Evolutionary conservation across 139 green algal species (phyloP).

Genomic region (Nannochloris sp.): DNA sequence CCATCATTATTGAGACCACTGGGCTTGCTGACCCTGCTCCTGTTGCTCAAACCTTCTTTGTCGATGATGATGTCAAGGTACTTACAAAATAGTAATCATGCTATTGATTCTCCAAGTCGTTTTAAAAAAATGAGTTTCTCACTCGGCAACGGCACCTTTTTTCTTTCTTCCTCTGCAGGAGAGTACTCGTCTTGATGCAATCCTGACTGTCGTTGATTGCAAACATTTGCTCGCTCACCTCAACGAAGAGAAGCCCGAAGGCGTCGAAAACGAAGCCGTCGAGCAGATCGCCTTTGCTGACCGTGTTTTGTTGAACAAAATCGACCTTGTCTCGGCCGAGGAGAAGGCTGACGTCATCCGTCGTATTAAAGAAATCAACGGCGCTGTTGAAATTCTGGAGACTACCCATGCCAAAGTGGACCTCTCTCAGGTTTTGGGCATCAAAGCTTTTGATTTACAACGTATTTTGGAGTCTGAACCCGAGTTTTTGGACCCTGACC

Average conservation of each 20-base stretch:
- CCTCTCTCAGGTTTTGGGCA: slow-evolving; percentile 33
- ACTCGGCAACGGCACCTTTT: too few relatives aligned
- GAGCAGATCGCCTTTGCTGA: slow-evolving; percentile 83
- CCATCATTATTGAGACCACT: slow-evolving; percentile 81
- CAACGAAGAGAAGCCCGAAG: slow-evolving; percentile 74
- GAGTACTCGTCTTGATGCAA: slow-evolving; percentile 34
- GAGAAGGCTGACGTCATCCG: slow-evolving; percentile 27
- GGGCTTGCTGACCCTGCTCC: slow-evolving; percentile 85
- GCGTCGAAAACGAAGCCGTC: slow-evolving; percentile 63
- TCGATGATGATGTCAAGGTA: slow-evolving; percentile 67
- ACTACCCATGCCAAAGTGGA: slow-evolving; percentile 36
- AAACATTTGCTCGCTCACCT: slow-evolving; percentile 76
- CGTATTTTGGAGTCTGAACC: slow-evolving; percentile 53
- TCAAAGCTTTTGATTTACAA: slow-evolving; percentile 48
- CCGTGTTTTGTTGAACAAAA: slow-evolving; percentile 86
- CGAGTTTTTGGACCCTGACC: slow-evolving; percentile 43
- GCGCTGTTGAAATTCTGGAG: slow-evolving; percentile 39
- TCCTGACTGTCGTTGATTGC: slow-evolving; percentile 77
- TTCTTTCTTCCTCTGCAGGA: too few relatives aligned
- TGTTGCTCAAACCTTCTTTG: slow-evolving; percentile 84
- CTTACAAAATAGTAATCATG: too few relatives aligned
- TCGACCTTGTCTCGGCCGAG: slow-evolving; percentile 40
- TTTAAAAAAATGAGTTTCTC: too few relatives aligned
- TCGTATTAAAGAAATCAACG: slow-evolving; percentile 40
- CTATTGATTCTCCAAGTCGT: too few relatives aligned